Evolutionary conservation across 116 monocot genomes (phyloP).

Genomic region (Cymodocea nodosa): DNA sequence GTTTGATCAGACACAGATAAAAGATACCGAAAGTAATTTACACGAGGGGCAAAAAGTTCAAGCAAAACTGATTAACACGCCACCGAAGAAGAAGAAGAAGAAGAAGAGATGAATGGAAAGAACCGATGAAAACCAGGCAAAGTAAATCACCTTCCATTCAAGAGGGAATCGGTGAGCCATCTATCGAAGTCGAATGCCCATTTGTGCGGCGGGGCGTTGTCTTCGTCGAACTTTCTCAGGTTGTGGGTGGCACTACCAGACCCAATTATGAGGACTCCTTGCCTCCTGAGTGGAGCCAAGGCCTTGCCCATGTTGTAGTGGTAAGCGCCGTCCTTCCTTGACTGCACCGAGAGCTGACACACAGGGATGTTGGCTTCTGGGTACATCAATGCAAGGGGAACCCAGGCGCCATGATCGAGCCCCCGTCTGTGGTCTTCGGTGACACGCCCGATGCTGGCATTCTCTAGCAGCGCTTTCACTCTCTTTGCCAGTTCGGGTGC

Average conservation of each 20-base stretch:
- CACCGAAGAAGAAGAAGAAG: too few species aligned
- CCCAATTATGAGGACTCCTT: conserved; percentile 72
- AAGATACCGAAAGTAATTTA: background rate
- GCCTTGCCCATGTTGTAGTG: conserved; percentile 82
- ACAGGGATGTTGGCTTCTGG: conserved; percentile 71
- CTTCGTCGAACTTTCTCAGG: conserved; percentile 22
- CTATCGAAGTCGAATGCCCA: conserved; percentile 66
- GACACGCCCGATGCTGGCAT: conserved; percentile 36
- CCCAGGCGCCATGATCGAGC: conserved; percentile 95
- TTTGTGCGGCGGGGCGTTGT: background rate
- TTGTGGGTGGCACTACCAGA: conserved; percentile 84
- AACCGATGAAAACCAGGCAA: too few species aligned
- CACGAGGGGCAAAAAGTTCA: conserved; percentile 2
- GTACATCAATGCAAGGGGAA: conserved; percentile 93
- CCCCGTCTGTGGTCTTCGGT: conserved; percentile 53
- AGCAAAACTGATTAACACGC: background rate
- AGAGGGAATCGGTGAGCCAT: conserved; percentile 57
- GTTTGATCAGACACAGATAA: background rate
- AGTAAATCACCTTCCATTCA: conserved; percentile 37
- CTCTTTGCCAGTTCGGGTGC: conserved; percentile 8
- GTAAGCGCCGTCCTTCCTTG: conserved; percentile 32
- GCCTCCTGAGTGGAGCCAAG: conserved; percentile 58
- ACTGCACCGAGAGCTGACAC: conserved; percentile 78
- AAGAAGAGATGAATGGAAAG: too few species aligned
- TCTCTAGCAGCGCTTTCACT: conserved; percentile 43